Percentiles rank a stretch among this genome's conserved stretches.
Evolutionary conservation across 2,329 filamentous ascomycete genomes (phyloP).

Genomic region (Ophiostoma pallidulum): DNA sequence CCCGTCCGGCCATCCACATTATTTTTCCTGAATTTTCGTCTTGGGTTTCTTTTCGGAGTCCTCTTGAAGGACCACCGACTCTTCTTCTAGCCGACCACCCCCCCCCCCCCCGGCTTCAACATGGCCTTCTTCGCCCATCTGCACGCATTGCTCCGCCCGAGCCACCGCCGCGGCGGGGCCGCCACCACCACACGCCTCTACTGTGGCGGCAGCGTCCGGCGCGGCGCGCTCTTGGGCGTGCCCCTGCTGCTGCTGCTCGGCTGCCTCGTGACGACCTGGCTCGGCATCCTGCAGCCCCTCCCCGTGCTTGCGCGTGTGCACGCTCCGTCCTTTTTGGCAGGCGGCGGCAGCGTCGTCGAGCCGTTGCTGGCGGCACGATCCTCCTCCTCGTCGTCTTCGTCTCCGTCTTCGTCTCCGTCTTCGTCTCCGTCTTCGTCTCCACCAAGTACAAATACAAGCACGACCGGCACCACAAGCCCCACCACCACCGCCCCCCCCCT

Average conservation of each 20-base stretch:
- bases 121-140: slow-evolving; percentile 4
- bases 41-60: too few relatives aligned
- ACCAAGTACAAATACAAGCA: too few relatives aligned
- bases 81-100: background rate
- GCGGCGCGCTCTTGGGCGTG: background rate
- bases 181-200: too few relatives aligned
- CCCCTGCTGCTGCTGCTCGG: background rate
- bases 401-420: too few relatives aligned
- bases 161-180: background rate
- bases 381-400: too few relatives aligned
- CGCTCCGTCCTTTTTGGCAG: background rate
- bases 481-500: background rate
- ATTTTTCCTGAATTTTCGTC: too few relatives aligned
- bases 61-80: too few relatives aligned
- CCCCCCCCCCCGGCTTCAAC: background rate
- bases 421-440: too few relatives aligned
- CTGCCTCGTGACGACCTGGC: slow-evolving; percentile 2
- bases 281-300: background rate
- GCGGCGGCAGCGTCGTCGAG: background rate
- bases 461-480: background rate
- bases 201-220: background rate
- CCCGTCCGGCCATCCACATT: too few relatives aligned
- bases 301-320: background rate
- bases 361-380: too few relatives aligned
- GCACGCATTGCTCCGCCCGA: background rate